Evolutionary conservation across 345 rosid genomes (phyloP).

Genomic region (Dovyalis caffra): DNA sequence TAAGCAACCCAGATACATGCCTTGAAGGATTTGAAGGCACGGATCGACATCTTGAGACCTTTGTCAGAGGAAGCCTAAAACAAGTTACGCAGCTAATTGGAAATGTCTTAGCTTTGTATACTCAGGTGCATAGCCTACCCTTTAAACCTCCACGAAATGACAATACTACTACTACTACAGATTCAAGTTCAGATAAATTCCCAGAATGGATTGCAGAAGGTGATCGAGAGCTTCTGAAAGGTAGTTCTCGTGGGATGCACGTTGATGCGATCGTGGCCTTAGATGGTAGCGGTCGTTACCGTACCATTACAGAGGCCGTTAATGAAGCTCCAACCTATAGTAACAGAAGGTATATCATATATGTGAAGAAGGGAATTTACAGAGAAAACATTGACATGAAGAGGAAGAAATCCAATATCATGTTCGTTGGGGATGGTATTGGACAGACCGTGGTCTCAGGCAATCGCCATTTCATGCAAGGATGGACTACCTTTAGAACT

Average conservation of each 20-base stretch:
- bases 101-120: slow-evolving; percentile 26
- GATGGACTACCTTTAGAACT: slow-evolving; percentile 38
- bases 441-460: slow-evolving; percentile 28
- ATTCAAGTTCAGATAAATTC: slow-evolving; percentile 13
- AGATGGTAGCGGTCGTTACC: slow-evolving; percentile 28
- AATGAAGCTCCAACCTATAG: slow-evolving; percentile 26
- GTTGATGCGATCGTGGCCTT: slow-evolving; percentile 27
- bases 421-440: slow-evolving; percentile 34
- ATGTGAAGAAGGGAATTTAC: slow-evolving; percentile 28
- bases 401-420: slow-evolving; percentile 29
- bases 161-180: background rate
- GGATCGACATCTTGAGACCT: slow-evolving; percentile 49
- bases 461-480: slow-evolving; percentile 30
- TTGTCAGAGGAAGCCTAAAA: slow-evolving; percentile 46
- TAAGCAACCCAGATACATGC: slow-evolving; percentile 35
- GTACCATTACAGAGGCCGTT: slow-evolving; percentile 27
- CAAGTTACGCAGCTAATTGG: slow-evolving; percentile 64
- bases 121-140: slow-evolving; percentile 61
- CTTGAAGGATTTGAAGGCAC: slow-evolving; percentile 65
- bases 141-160: slow-evolving; percentile 42
- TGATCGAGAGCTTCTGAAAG: slow-evolving; percentile 37
- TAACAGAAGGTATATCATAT: slow-evolving; percentile 24
- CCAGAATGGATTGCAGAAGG: slow-evolving; percentile 71
- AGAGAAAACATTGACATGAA: slow-evolving; percentile 34
- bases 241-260: slow-evolving; percentile 9